Conservation (phyloP, 1,284 basidiomycete genomes). For the Austroboletus novae-zelandiae region DNA sequence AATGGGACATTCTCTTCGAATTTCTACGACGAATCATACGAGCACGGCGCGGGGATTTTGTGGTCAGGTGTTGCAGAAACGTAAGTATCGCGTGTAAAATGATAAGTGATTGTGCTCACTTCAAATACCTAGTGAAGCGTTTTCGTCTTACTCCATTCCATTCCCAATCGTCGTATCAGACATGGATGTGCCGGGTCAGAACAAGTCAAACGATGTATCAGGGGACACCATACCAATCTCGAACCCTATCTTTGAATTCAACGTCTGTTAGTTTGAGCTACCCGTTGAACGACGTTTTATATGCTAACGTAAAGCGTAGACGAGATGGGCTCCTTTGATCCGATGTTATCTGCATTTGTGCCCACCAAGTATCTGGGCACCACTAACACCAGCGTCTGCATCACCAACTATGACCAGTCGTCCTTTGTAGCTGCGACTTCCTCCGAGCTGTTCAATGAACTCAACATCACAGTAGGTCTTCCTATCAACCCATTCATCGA, state of each 20-base stretch:
- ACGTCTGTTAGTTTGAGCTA: conserved; percentile 37
- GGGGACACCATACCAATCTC: conserved; percentile 33
- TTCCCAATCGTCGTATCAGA: conserved; percentile 39
- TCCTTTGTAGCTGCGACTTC: conserved; percentile 41
- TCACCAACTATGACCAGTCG: conserved; percentile 49
- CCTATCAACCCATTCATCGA: neutral
- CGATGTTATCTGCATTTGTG: conserved; percentile 42
- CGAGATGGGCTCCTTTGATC: conserved; percentile 47
- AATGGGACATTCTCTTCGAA: conserved; percentile 37
- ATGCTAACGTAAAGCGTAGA: conserved; percentile 24
- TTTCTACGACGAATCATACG: conserved; percentile 30
- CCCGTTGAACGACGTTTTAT: neutral
- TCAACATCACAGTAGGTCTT: conserved; percentile 35
- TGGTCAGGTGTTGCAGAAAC: conserved; percentile 35
- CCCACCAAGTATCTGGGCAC: conserved; percentile 45
- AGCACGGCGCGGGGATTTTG: conserved; percentile 36
- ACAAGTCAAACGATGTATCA: conserved; percentile 20
- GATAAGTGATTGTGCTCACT: neutral
- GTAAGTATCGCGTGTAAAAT: conserved; percentile 18
- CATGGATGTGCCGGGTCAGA: conserved; percentile 25
- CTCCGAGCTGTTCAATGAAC: conserved; percentile 40
- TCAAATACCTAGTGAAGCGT: conserved; percentile 26
- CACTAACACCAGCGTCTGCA: conserved; percentile 41
- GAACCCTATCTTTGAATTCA: conserved; percentile 45
- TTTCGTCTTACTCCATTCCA: conserved; percentile 33